Evolutionary conservation across 2,329 filamentous ascomycete species (phyloP), one percentile per base, ranked within the genome.

Genomic region (Xylaria sp.): DNA sequence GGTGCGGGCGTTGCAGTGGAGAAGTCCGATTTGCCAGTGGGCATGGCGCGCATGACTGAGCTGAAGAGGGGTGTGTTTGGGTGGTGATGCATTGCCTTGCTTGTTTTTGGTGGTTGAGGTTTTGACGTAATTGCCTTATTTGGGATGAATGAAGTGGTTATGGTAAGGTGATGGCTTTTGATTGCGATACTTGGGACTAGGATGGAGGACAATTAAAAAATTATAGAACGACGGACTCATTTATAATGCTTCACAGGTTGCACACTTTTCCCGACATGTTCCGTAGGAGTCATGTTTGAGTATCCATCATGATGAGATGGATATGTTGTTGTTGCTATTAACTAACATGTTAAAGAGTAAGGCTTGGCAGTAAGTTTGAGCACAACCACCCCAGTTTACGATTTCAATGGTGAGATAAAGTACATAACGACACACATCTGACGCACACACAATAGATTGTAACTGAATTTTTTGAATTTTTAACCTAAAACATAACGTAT

Each of bases 311-410:
- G 31, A 10, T 61, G 44, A 17, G 5, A 13, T 9, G 17, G n/a
- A 13, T 28, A 49, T 60, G 31, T n/a, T 42, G 3, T 2, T 36
- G 33, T 51, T 42, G 4, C 2, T 36, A 17, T 51, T 28, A 7
- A 53, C 58, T 66, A 68, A 66, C 66, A 66, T 63, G 66, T 23
- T 63, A 59, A 56, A 2, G 23, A 23, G 63, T 68, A 66, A 65
- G 62, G 62, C 66, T 68, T 68, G 51, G 66, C 58, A 20, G 56
- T 51, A 59, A 49, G 46, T 42, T 44, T 13, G 48, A 59, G 23
- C 2, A 10, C 28, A 26, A 42, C 33, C 4, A 15, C 1, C 3
- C 17, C 15, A 6, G 49, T 9, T 65, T 6, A 57, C 10, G 2
- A 46, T 2, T 9, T 38, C 23, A 13, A 15, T 6, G 2, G 3